phyloP scores from a whole-genome alignment of 192 early-diverging fungal genomes.

The Coemansia sp. region DNA sequence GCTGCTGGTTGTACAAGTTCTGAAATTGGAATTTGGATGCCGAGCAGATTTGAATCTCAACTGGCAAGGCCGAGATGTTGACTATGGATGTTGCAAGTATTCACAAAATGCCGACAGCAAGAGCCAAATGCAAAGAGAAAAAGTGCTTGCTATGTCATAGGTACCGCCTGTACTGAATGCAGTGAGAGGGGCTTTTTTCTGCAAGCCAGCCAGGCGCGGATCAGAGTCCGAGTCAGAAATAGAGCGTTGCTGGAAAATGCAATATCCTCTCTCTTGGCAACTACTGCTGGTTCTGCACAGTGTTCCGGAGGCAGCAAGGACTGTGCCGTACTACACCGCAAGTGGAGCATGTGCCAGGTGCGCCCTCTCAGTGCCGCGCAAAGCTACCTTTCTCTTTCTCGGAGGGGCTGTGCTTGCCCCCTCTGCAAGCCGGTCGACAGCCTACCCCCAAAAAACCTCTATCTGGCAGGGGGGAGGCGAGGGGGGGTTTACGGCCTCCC shows the following conservation, averaged over 20 bases:
- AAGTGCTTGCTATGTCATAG: no score
- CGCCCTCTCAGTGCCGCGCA: slow-evolving; percentile 1
- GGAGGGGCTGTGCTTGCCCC: slow-evolving; percentile 8
- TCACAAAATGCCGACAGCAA: no score
- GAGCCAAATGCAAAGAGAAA: no score
- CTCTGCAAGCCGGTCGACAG: slow-evolving; percentile 9
- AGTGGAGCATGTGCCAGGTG: slow-evolving; percentile 5
- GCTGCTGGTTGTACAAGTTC: no score
- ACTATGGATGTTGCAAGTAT: no score
- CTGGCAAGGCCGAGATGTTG: no score
- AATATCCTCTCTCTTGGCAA: neutral
- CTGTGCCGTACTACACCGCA: slow-evolving; percentile 8
- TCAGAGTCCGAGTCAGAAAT: slow-evolving; percentile 11
- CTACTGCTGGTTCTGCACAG: slow-evolving; percentile 2
- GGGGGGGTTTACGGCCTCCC: slow-evolving; percentile 8
- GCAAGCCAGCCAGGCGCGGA: slow-evolving; percentile 20
- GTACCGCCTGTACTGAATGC: neutral
- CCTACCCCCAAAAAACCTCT: slow-evolving; percentile 12
- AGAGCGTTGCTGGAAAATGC: neutral
- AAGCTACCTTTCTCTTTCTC: neutral
- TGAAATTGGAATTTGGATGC: no score
- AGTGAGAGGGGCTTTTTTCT: slow-evolving; percentile 13
- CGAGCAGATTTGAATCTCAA: no score
- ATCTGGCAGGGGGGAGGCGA: slow-evolving; percentile 1
- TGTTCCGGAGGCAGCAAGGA: neutral